Conservation (phyloP, 176 grass and related monocot species). For the Chrysopogon serrulatus region DNA sequence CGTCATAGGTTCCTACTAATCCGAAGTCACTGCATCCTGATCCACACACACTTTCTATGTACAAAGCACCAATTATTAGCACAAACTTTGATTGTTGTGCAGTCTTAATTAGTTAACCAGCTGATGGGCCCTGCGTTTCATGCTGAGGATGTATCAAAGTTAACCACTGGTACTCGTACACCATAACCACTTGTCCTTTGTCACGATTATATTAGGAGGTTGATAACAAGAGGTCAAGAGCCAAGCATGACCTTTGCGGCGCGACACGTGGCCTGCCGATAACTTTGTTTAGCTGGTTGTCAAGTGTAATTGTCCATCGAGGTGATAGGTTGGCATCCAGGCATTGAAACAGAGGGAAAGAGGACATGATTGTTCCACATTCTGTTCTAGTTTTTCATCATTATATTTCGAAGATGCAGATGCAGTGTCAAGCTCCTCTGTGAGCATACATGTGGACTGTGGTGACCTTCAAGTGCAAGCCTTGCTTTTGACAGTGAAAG, state of each 20-base stretch:
- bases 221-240: background rate
- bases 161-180: background rate
- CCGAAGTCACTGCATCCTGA: background rate
- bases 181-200: background rate
- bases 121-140: background rate
- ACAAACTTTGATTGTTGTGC: conserved; percentile 12
- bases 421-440: background rate
- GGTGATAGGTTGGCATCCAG: conserved; percentile 14
- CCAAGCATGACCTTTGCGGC: background rate
- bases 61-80: conserved; percentile 35
- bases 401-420: background rate
- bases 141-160: conserved; percentile 6
- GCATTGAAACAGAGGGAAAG: background rate
- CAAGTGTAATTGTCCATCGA: conserved; percentile 4
- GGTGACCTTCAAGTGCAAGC: background rate
- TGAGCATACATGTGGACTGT: background rate
- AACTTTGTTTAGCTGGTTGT: conserved; percentile 1
- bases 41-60: conserved; percentile 9
- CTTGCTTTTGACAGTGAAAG: background rate
- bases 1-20: conserved; percentile 11
- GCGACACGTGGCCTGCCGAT: background rate
- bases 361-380: background rate
- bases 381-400: background rate
- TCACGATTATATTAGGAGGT: background rate
- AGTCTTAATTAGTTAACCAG: conserved; percentile 21